Percentiles rank a stretch among this genome's conserved stretches.
These are phyloP conservation scores for Orbilia blumenaviensis DNA, from an alignment of 2,329 filamentous ascomycete species.

Conservation along the genomic window DNA sequence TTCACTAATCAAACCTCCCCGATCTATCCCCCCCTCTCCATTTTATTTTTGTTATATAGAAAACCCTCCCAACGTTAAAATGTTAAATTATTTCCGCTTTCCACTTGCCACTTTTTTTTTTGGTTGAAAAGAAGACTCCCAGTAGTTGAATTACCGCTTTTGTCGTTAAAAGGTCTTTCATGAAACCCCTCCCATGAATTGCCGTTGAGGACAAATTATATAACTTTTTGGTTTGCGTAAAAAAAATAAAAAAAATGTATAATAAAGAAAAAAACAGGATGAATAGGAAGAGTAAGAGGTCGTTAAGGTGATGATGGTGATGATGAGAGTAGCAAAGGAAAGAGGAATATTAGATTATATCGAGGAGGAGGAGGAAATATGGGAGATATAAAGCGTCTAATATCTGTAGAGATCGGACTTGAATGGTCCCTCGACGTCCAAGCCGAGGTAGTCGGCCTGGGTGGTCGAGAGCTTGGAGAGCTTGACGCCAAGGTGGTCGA, in stretches of 20 bases:
- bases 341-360: not conserved
- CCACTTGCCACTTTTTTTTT: too few relatives aligned
- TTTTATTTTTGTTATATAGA: slow-evolving; percentile 41
- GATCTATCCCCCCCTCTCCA: not conserved
- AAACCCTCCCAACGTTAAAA: slow-evolving; percentile 40
- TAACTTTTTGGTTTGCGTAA: slow-evolving; percentile 30
- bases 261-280: not conserved
- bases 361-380: not conserved
- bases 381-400: slow-evolving; percentile 63
- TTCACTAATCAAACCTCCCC: too few relatives aligned
- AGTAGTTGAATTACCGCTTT: slow-evolving; percentile 50
- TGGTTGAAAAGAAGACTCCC: slow-evolving; percentile 14
- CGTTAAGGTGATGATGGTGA: not conserved
- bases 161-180: slow-evolving; percentile 26
- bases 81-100: slow-evolving; percentile 48
- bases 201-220: slow-evolving; percentile 54
- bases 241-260: slow-evolving; percentile 54
- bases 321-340: slow-evolving; percentile 3
- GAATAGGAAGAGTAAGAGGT: not conserved
- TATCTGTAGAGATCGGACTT: slow-evolving; percentile 89
- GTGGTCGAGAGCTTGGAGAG: slow-evolving; percentile 82
- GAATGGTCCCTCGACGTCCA: slow-evolving; percentile 87
- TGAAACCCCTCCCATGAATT: slow-evolving; percentile 51
- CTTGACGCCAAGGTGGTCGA: slow-evolving; percentile 86
- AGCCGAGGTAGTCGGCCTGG: slow-evolving; percentile 94